phyloP scores from a whole-genome alignment of 1,284 basidiomycete species.

The Tilletia setariae region DNA sequence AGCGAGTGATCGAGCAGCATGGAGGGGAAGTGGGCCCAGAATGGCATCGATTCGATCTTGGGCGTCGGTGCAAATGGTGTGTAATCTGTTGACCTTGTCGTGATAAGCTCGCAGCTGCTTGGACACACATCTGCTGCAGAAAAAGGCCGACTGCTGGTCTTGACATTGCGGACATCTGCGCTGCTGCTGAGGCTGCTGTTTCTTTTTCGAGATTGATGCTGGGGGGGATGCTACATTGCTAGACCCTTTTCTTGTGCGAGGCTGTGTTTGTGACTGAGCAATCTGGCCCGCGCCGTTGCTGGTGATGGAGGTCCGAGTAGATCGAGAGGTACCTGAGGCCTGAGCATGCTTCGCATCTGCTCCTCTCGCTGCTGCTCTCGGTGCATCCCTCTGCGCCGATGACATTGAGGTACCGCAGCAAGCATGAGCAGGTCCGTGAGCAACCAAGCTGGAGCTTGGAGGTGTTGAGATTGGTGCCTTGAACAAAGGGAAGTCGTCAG shows the following conservation, averaged over 20 bases:
- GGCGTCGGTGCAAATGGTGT: conserved; percentile 19
- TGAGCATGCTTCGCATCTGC: no score
- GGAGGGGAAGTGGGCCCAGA: not conserved
- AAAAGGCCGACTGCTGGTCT: conserved; percentile 31
- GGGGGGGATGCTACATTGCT: not conserved
- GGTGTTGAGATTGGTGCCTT: no score
- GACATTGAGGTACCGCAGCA: no score
- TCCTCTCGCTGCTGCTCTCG: no score
- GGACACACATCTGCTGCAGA: conserved; percentile 30
- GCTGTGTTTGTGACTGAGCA: not conserved
- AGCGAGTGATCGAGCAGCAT: not conserved
- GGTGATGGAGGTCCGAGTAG: not conserved
- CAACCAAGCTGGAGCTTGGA: no score
- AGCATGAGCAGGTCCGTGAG: no score
- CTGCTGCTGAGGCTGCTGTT: not conserved
- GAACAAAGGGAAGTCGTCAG: no score
- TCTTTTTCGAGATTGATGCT: not conserved
- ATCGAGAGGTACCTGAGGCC: no score
- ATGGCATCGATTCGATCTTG: not conserved
- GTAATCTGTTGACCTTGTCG: conserved; percentile 28
- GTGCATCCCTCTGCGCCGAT: no score
- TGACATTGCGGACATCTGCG: conserved; percentile 28
- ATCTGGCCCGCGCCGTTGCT: not conserved
- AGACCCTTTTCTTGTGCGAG: not conserved
- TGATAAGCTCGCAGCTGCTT: conserved; percentile 28